These are phyloP conservation scores for Erigeron canadensis DNA, from an alignment of 129 eudicot species.

Conservation along the genomic window DNA sequence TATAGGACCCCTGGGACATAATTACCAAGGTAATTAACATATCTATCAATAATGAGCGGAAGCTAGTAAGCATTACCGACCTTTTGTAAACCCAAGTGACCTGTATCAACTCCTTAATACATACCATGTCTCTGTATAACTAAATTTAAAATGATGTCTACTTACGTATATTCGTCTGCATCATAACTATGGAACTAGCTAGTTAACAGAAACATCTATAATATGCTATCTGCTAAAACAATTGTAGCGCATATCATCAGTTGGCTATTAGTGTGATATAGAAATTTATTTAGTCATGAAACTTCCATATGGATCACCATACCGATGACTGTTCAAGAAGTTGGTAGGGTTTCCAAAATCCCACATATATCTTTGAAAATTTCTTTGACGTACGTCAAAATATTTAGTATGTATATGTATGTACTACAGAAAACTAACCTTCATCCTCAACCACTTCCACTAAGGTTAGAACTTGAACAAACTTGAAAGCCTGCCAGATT, in stretches of 20 bases:
- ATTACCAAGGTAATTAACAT: constrained; percentile 39
- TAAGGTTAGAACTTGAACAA: background rate
- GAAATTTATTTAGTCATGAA: background rate
- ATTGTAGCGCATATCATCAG: too few relatives aligned
- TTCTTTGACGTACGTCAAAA: background rate
- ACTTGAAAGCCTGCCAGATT: background rate
- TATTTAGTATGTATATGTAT: background rate
- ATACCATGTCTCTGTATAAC: background rate
- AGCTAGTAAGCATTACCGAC: background rate
- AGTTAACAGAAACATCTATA: constrained; percentile 1
- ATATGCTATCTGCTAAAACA: background rate
- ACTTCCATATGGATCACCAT: background rate
- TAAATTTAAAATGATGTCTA: constrained; percentile 9
- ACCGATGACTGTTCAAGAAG: background rate
- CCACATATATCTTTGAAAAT: background rate
- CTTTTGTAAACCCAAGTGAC: background rate
- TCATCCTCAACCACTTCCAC: background rate
- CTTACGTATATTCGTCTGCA: too few relatives aligned
- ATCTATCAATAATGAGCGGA: background rate
- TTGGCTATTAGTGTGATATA: too few relatives aligned
- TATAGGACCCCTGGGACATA: constrained; percentile 39
- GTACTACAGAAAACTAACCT: background rate
- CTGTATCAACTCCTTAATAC: background rate
- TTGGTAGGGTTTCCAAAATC: background rate
- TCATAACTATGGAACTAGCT: too few relatives aligned